These are phyloP conservation scores for Candida silvicultrix DNA, from an alignment of 805 yeast species.

Conservation along the genomic window DNA sequence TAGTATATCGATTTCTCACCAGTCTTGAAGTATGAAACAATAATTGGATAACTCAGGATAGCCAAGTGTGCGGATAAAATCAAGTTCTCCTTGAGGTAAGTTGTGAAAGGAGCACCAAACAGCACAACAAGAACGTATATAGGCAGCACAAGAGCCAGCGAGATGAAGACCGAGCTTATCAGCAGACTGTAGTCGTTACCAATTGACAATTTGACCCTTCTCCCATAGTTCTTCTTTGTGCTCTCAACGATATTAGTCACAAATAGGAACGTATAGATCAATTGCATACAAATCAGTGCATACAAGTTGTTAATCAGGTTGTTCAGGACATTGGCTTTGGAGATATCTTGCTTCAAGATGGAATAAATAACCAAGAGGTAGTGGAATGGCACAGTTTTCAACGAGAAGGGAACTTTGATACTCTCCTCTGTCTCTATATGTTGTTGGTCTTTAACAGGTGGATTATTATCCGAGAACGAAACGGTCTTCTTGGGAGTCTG, in stretches of 20 bases:
- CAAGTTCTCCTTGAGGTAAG: conserved; percentile 47
- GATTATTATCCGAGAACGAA: conserved; percentile 9
- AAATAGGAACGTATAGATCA: background rate
- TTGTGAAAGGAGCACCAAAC: conserved; percentile 76
- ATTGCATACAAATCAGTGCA: background rate
- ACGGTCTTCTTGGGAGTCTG: conserved; percentile 11
- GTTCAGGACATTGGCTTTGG: background rate
- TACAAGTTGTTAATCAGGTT: background rate
- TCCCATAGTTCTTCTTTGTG: conserved; percentile 1
- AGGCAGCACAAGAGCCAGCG: conserved; percentile 19
- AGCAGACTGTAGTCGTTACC: conserved; percentile 2
- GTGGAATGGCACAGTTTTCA: conserved; percentile 26
- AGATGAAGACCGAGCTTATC: conserved; percentile 8
- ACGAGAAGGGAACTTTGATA: background rate
- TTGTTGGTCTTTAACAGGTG: background rate
- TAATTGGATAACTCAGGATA: conserved; percentile 53
- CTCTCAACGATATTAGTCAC: background rate
- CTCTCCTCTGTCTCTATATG: background rate
- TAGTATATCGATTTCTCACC: conserved; percentile 28
- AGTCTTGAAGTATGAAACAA: conserved; percentile 48
- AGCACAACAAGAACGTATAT: conserved; percentile 39
- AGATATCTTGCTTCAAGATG: background rate
- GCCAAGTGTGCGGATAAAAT: conserved; percentile 58
- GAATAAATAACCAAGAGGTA: conserved; percentile 15
- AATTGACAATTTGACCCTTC: background rate